phyloP scores from a whole-genome alignment of 768 basidiomycete genomes.

The Kwoniella bestiolae region DNA sequence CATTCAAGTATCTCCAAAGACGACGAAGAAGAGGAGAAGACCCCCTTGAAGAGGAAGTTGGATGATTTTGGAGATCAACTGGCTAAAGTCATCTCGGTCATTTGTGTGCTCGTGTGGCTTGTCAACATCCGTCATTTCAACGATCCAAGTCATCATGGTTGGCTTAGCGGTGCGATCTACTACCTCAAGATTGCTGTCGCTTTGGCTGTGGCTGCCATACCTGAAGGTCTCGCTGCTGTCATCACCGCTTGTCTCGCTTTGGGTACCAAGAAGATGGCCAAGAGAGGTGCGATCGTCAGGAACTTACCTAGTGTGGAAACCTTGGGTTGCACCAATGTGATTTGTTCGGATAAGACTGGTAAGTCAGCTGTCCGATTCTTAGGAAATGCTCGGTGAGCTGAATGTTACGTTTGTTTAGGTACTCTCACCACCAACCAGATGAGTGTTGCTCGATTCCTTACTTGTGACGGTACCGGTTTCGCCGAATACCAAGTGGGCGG shows the following conservation, averaged over 20 bases:
- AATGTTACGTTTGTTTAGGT: conserved; percentile 13
- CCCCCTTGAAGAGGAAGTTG: conserved; percentile 92
- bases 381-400: conserved; percentile 9
- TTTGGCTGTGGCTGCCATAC: conserved; percentile 97
- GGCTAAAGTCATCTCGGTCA: conserved; percentile 95
- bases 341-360: conserved; percentile 98
- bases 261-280: conserved; percentile 98
- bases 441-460: conserved; percentile 88
- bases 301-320: conserved; percentile 97
- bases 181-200: conserved; percentile 99
- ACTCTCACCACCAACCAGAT: conserved; percentile 96
- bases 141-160: conserved; percentile 91
- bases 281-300: conserved; percentile 96
- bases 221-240: conserved; percentile 96
- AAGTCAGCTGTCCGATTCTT: conserved; percentile 24
- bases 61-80: conserved; percentile 98
- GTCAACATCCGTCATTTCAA: conserved; percentile 95
- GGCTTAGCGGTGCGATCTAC: conserved; percentile 90
- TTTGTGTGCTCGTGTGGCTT: conserved; percentile 96
- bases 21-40: conserved; percentile 89
- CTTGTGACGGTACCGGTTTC: conserved; percentile 64
- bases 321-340: conserved; percentile 95
- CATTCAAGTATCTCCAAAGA: conserved; percentile 87
- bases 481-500: conserved; percentile 83
- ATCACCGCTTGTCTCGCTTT: conserved; percentile 96